Conservation (phyloP, 2,329 filamentous ascomycete genomes). For the Xylaria sp. region DNA sequence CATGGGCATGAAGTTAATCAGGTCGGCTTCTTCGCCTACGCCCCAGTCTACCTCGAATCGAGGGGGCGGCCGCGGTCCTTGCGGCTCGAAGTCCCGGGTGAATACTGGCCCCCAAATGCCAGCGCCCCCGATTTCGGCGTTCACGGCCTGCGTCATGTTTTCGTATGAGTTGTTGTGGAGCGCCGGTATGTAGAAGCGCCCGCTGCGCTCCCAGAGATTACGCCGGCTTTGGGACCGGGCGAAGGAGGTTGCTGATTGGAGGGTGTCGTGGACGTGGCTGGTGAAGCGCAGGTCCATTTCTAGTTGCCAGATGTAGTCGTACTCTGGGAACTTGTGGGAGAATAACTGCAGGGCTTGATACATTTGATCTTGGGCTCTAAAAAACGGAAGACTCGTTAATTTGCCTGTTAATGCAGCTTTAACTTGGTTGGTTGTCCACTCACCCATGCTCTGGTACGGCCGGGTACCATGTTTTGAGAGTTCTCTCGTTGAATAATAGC, state of each 20-base stretch:
- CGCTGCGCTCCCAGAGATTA: conserved; percentile 78
- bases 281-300: conserved; percentile 73
- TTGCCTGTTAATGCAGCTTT: too few relatives aligned
- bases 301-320: conserved; percentile 71
- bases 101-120: conserved; percentile 58
- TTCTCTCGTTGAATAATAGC: conserved; percentile 73
- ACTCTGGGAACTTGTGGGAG: conserved; percentile 69
- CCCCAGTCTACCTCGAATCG: conserved; percentile 61
- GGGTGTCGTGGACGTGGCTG: conserved; percentile 67
- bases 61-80: conserved; percentile 51
- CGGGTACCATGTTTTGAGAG: conserved; percentile 73
- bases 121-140: conserved; percentile 63
- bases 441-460: conserved; percentile 62
- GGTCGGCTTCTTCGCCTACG: conserved; percentile 74
- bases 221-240: conserved; percentile 72
- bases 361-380: conserved; percentile 41
- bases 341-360: conserved; percentile 58
- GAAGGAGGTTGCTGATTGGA: conserved; percentile 64
- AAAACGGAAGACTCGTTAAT: background rate
- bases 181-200: conserved; percentile 77
- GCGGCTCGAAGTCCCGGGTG: conserved; percentile 59
- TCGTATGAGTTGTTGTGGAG: conserved; percentile 74
- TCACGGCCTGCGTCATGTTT: conserved; percentile 59
- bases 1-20: conserved; percentile 79
- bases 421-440: background rate